Conservation (phyloP, 257 asterid genomes). For the Voacanga thouarsii region DNA sequence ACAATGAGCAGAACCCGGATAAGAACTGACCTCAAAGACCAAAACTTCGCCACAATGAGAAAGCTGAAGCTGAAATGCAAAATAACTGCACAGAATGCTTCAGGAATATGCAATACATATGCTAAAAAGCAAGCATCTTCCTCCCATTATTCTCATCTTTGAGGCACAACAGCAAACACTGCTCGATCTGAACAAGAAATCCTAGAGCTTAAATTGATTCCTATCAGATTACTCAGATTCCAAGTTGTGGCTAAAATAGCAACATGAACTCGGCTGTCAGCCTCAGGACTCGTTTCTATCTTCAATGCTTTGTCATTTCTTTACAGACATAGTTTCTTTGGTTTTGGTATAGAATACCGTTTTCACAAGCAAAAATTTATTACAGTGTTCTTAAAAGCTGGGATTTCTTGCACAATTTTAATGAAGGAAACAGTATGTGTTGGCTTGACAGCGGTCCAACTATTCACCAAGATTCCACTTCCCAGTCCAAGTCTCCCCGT, state of each 20-base stretch:
- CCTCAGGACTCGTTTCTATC: slow-evolving; percentile 1
- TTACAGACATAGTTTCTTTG: not conserved
- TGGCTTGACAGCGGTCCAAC: slow-evolving; percentile 22
- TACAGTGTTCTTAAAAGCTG: not conserved
- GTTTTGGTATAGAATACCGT: slow-evolving; percentile 22
- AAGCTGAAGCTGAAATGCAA: slow-evolving; percentile 10
- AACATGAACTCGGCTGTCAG: slow-evolving; percentile 17
- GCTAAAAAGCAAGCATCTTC: slow-evolving; percentile 15
- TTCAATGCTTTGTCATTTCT: not conserved
- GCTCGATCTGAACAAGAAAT: slow-evolving; percentile 3
- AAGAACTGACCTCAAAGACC: slow-evolving; percentile 38
- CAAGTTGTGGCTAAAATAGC: not conserved
- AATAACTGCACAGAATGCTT: not conserved
- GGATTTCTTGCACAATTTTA: not conserved
- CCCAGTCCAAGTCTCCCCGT: not conserved
- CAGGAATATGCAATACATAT: slow-evolving; percentile 11
- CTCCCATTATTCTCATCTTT: not conserved
- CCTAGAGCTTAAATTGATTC: slow-evolving; percentile 20
- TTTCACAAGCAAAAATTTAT: slow-evolving; percentile 2
- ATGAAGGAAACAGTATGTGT: not conserved
- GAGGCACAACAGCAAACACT: not conserved
- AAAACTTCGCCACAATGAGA: slow-evolving; percentile 21
- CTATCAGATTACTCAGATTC: slow-evolving; percentile 19
- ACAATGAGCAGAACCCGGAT: slow-evolving; percentile 20
- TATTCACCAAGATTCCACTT: slow-evolving; percentile 11